Conservation (phyloP, 352 stramenopile genomes). For the Globisporangium orthogonon region DNA sequence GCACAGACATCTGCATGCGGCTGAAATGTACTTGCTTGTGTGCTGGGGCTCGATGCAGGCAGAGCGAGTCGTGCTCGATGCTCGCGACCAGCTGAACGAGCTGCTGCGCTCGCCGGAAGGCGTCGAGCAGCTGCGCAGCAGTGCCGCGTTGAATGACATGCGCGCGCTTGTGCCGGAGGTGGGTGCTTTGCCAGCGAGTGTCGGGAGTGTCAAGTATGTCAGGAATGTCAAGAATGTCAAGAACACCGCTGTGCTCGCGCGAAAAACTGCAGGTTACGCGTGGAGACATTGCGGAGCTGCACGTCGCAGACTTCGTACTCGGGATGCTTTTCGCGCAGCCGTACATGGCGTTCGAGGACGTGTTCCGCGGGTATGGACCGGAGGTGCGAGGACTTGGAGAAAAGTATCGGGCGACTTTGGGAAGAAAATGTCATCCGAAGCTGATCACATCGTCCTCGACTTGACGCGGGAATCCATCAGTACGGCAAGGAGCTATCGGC, state of each 20-base stretch:
- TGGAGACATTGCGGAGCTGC: slow-evolving; percentile 67
- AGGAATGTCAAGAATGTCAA: neutral
- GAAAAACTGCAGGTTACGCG: slow-evolving; percentile 30
- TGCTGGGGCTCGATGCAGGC: slow-evolving; percentile 19
- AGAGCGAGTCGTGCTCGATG: slow-evolving; percentile 35
- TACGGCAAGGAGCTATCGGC: slow-evolving; percentile 81
- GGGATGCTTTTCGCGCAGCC: slow-evolving; percentile 74
- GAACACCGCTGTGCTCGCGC: no score
- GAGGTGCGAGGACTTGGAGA: slow-evolving; percentile 25
- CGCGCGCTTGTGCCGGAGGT: slow-evolving; percentile 63
- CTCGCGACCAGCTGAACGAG: slow-evolving; percentile 42
- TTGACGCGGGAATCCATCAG: slow-evolving; percentile 13
- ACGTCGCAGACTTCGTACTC: slow-evolving; percentile 75
- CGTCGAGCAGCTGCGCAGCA: slow-evolving; percentile 48
- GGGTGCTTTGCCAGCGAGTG: neutral
- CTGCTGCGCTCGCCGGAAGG: slow-evolving; percentile 49
- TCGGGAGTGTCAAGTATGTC: no score
- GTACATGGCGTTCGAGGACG: slow-evolving; percentile 51
- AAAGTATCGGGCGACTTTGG: no score
- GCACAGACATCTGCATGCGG: no score
- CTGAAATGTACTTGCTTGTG: neutral
- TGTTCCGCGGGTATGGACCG: slow-evolving; percentile 54
- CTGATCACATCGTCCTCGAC: no score
- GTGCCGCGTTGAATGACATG: slow-evolving; percentile 46
- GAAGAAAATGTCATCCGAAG: no score